Evolutionary conservation across 2,329 filamentous ascomycete genomes (phyloP).

Genomic region (Fusarium pseudocircinatum): DNA sequence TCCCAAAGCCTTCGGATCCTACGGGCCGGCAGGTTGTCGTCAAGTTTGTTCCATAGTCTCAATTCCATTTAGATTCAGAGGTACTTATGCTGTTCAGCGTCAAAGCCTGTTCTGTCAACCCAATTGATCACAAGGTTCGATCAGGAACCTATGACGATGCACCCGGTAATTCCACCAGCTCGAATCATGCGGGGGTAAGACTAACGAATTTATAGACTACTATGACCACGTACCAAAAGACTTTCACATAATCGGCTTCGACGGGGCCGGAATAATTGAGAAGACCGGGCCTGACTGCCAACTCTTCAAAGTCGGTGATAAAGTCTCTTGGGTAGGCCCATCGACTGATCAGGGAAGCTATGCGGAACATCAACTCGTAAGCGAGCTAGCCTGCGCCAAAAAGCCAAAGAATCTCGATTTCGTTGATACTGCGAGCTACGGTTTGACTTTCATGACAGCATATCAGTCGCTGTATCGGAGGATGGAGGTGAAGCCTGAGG

Average conservation of each 20-base stretch:
- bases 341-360: background rate
- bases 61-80: accelerated
- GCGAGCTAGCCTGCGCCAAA: background rate
- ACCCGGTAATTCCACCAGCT: background rate
- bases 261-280: background rate
- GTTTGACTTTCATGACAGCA: background rate
- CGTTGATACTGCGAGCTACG: background rate
- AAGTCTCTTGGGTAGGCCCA: background rate
- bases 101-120: background rate
- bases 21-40: background rate
- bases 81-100: background rate
- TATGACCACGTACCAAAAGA: background rate
- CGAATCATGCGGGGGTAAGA: accelerated
- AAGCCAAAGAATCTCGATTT: background rate
- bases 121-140: background rate
- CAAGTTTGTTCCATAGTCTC: background rate
- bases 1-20: background rate
- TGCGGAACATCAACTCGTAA: background rate
- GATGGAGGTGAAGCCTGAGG: background rate
- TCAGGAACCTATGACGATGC: background rate
- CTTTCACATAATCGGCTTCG: background rate
- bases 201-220: background rate
- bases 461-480: background rate
- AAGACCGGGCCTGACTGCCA: background rate
- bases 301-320: background rate